These are phyloP conservation scores for Penicillium pulvis DNA, from an alignment of 495 filamentous ascomycete species.

Conservation along the genomic window DNA sequence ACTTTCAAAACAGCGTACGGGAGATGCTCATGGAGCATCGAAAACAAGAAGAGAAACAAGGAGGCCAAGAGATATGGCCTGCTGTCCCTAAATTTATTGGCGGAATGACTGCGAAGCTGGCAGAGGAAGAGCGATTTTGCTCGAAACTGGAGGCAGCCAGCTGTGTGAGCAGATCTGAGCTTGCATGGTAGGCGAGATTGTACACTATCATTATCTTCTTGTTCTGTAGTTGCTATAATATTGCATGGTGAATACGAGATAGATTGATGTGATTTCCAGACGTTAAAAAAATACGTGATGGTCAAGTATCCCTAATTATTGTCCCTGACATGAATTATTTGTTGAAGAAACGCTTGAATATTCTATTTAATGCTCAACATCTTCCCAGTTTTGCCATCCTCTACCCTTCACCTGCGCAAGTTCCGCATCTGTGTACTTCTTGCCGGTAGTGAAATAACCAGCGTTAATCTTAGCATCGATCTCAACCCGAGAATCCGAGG, in stretches of 20 bases:
- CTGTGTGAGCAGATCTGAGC: slow-evolving; percentile 24
- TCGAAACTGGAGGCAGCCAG: slow-evolving; percentile 28
- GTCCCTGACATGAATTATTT: not conserved
- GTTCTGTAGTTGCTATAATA: not conserved
- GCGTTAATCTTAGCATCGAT: slow-evolving; percentile 99
- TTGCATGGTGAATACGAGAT: not conserved
- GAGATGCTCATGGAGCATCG: slow-evolving; percentile 43
- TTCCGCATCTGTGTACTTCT: slow-evolving; percentile 84
- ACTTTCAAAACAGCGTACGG: slow-evolving; percentile 45
- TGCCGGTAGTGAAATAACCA: slow-evolving; percentile 90
- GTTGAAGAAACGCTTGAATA: not conserved
- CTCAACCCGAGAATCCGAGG: slow-evolving; percentile 93
- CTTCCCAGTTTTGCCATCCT: slow-evolving; percentile 82
- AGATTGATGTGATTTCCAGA: not conserved
- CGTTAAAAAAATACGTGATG: no score
- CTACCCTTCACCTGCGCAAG: slow-evolving; percentile 82
- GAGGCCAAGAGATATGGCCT: slow-evolving; percentile 46
- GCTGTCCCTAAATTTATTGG: slow-evolving; percentile 22
- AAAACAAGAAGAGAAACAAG: slow-evolving; percentile 36
- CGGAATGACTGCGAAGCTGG: slow-evolving; percentile 18
- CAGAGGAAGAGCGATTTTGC: slow-evolving; percentile 32
- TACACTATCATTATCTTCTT: not conserved
- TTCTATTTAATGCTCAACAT: slow-evolving; percentile 34
- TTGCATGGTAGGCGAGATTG: slow-evolving; percentile 23
- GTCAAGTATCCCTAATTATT: no score